Evolutionary conservation across 768 basidiomycete genomes (phyloP), one percentile per base, ranked within the genome.

Genomic region (Trametes elegans): DNA sequence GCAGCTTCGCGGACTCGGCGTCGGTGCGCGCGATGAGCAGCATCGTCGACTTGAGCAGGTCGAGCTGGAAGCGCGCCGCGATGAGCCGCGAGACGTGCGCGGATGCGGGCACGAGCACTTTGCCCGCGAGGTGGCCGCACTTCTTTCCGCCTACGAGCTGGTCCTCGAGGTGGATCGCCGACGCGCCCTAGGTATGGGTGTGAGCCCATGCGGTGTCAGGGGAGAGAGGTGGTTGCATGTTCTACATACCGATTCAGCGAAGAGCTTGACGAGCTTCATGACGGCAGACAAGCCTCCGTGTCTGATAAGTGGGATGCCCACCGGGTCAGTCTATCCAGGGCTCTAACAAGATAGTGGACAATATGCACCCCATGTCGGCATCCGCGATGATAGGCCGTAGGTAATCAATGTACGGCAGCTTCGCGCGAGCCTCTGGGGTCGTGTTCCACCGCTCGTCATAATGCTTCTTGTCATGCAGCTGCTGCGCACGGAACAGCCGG

Each of bases 111-210:
- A 97, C 94, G 51, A 98, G 79, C 23, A 96, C 92, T 71, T 97
- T 96, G 48, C 93, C 93, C 13, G 87, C 87, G 64, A 94, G 77
- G 74, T 94, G 92, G 24, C 93, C 91, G 68, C 92, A 93, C 82
- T 97, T 95, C 75, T 97, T 97, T 24, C 91, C 91, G 27, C 95
- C 95, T 59, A 95, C 91, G 7, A 96, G 77, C 67, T 96, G 93
- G 71, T 98, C 95, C 68, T 98, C 95, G 19, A 97, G 70, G 70
- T 98, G 95, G 44, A 98, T 88, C 14, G 81, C 95, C 8, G 94
- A 81, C 13, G 91, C 90, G 23, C 95, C 94, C 81, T 89, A 42
- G 1, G 26, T 2, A 21, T 31, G 10, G 28, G 13, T 9, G 23
- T 45, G 40, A 43, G 23, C n/a, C n/a, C n/a, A n/a, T n/a, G n/a